Base-by-base conservation (phyloP, 371 early-diverging fungal genomes). In the Mortierella sp. region DNA sequence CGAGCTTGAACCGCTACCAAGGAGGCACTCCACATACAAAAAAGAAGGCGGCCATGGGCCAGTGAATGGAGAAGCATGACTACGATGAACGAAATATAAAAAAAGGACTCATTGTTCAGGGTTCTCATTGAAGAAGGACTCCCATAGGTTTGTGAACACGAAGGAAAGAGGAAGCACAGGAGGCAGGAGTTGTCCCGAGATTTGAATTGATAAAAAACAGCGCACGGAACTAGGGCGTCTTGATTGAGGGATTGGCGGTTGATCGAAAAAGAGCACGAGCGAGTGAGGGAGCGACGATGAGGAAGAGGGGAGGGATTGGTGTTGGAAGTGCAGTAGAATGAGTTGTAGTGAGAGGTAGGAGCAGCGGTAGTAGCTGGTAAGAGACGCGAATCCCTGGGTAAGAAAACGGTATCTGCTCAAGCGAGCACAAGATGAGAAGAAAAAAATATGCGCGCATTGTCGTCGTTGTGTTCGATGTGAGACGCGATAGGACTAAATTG, bases 371-470 rank as follows among this genome's bases (percentile, higher is more conserved):
- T 59, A 31, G 0, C 5, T 31, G 31, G 31, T 31, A 59, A 57
- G 8, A 59, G 5, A 59, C 64, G 37, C 64, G 64, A 37, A 37
- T 8, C 24, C 48, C 64, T 64, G 64, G 64, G 64, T 61, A 61
- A 34, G 34, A 6, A 21, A 53, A 53, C 24, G 37, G 24, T 19
- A 10, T 19, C 19, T 14, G 61, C 34, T 61, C 61, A 61, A 34
- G 19, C 61, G 19, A 31, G 1, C 61, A 61, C 28, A 61, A 26
- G 57, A n/a, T 16, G 16, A 31, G n/a, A n/a, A n/a, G n/a, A 34
- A 61, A 64, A 61, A 37, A 64, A 64, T 64, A 64, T 64, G 64
- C 64, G 64, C 64, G 64, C 64, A 64, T 64, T 37, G 64, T 59
- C 0, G 57, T 55, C 26, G 3, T 59, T 59, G 31, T 59, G 14